Evolutionary conservation across 1,139 yeast genomes (phyloP), one percentile per base, ranked within the genome.

Genomic region (Pichia sp.): DNA sequence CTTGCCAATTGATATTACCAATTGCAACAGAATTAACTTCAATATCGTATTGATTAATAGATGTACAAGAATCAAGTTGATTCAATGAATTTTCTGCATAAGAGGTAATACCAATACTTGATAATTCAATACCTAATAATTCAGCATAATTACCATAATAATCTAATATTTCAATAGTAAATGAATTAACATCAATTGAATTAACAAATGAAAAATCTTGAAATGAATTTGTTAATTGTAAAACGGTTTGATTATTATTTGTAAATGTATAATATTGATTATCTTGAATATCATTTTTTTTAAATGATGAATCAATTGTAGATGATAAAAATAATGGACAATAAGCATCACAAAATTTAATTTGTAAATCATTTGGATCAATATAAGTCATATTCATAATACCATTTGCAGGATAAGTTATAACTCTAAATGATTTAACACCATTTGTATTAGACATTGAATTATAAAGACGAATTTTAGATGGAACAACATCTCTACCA

Each of bases 351-450:
- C 98, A 92, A 52, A 65, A 67, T 4, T 67, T 59, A 7, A 77
- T 42, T 28, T 69, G 67, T 45, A 82, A 79, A 1, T 87, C 73
- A 2, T 62, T 54, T 3, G 95, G 95, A 59, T 90, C 94, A 31
- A 84, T 68, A 58, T 87, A 92, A 0, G 96, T 81, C 54, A 92
- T 65, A 60, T 92, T 92, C 96, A 92, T 85, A 51, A 90, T 90
- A 54, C 97, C 90, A 55, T 82, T 76, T 37, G 87, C 75, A 1
- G 97, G 97, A 46, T 75, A 69, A 0, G 96, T 80, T 42, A 84
- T 68, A 23, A 92, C 69, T 57, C 97, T 73, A 63, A 89, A 90
- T 7, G 73, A 54, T 47, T 80, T 72, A 4, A 86, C 77, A 9
- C 85, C 82, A 39, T 69, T 66, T 42, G 71, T 68, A 33, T 70